Base-by-base conservation (phyloP, 1,284 basidiomycete species). In the Leucoagaricus sp. region DNA sequence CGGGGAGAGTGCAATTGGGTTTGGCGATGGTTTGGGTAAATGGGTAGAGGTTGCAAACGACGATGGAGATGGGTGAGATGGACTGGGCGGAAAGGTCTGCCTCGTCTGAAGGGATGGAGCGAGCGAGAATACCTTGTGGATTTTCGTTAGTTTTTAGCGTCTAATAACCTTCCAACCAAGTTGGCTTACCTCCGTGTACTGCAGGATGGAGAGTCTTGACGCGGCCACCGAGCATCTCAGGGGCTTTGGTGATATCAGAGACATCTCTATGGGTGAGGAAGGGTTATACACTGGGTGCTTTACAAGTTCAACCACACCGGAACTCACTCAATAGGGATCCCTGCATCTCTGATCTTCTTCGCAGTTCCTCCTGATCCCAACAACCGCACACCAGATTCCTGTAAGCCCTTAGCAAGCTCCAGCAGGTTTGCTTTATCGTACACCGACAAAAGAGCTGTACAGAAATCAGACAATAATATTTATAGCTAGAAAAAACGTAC, bases 161-260 rank as follows among this genome's bases (percentile, higher is more conserved):
- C 28, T 33, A 48, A 7, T 9, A 33, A 13, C 31, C 13, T 8
- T 8, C 13, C 31, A 10, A 33, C 9, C 12, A 9, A 26, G 8
- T 4, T 8, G 13, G 15, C 47, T 34, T 63, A 93, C 96, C 97
- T 69, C 97, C 97, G 71, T 99, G 97, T 23, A 99, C 94, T 19
- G 92, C 96, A 50, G 97, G 97, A 70, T 99, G 97, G n/a, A 99
- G 85, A 4, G 97, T 99, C 80, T 99, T 99, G 62, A 99, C 97
- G 61, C 97, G 84, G 42, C 97, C 97, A 55, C 96, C 96, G 13
- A 99, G 84, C 94, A 99, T 99, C 75, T 99, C 97, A n/a, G 96
- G 97, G 1, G 96, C 96, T 69, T 96, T 96, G 51, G 97, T 99
- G 75, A 99, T 92, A 68, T 95, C 93, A 19, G 95, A 94, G 45